phyloP scores from a whole-genome alignment of 345 rosid genomes.

The Salix arbutifolia region DNA sequence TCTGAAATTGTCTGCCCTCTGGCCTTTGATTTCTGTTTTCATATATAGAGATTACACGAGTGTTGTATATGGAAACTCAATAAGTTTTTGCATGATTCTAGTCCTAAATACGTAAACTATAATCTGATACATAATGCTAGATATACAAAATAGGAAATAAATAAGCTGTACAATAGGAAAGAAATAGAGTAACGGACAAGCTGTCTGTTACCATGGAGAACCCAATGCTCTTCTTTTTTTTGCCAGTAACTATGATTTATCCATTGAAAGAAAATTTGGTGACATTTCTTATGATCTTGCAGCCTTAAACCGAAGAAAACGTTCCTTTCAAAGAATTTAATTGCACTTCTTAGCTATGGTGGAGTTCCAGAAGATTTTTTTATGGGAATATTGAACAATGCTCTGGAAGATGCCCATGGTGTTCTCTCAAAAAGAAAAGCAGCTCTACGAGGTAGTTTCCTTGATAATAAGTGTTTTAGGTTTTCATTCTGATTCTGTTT shows the following conservation, averaged over 20 bases:
- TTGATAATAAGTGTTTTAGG: not conserved
- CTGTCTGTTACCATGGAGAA: not conserved
- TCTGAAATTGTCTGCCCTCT: too few species aligned
- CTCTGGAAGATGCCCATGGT: conserved; percentile 46
- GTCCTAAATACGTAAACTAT: too few species aligned
- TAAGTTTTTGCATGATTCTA: too few species aligned
- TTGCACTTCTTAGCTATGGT: conserved; percentile 68
- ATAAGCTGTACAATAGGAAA: too few species aligned
- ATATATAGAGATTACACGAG: too few species aligned
- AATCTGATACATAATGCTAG: too few species aligned
- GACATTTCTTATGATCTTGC: conserved; percentile 21
- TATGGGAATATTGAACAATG: conserved; percentile 39
- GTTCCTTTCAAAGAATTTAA: conserved; percentile 48
- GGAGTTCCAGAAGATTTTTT: conserved; percentile 65
- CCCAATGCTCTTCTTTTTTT: not conserved
- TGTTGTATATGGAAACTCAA: too few species aligned
- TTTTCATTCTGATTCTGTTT: not conserved
- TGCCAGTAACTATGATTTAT: not conserved
- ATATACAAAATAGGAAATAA: too few species aligned
- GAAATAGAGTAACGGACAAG: too few species aligned
- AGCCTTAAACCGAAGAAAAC: conserved; percentile 53
- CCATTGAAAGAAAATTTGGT: not conserved
- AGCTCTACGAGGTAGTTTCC: conserved; percentile 52
- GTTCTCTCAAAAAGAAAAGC: conserved; percentile 38
- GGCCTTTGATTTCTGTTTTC: too few species aligned